A percentile compares a stretch with the other conserved stretches of the same genome.
These are phyloP conservation scores for Delitschia confertaspora DNA, from an alignment of 495 filamentous ascomycete genomes.

Conservation along the genomic window DNA sequence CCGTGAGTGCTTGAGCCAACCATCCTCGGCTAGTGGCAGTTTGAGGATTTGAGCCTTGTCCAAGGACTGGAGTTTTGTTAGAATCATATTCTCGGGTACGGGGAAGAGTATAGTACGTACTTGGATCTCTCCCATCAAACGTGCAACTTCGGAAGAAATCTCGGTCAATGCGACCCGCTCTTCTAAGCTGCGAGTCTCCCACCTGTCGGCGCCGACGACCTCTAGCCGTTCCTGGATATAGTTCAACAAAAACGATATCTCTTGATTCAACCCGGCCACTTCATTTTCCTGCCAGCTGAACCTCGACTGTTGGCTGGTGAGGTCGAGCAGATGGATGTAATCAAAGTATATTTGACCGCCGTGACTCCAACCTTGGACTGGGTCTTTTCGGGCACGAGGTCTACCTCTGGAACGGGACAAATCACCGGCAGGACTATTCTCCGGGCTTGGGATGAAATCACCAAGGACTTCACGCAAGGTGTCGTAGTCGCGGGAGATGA, in stretches of 20 bases:
- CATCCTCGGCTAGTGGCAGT: slow-evolving; percentile 64
- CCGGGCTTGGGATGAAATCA: slow-evolving; percentile 44
- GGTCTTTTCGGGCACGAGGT: slow-evolving; percentile 33
- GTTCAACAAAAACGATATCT: slow-evolving; percentile 50
- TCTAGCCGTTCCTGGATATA: slow-evolving; percentile 56
- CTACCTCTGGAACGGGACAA: slow-evolving; percentile 13
- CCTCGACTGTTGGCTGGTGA: slow-evolving; percentile 28
- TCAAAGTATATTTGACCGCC: slow-evolving; percentile 78
- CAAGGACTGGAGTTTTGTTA: slow-evolving; percentile 25
- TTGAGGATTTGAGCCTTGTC: slow-evolving; percentile 46
- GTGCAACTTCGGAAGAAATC: slow-evolving; percentile 55
- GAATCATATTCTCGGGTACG: slow-evolving; percentile 32
- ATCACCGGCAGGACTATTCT: slow-evolving; percentile 5
- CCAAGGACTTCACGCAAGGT: slow-evolving; percentile 53
- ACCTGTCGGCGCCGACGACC: slow-evolving; percentile 42
- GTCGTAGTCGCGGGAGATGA: slow-evolving; percentile 69
- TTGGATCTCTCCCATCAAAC: slow-evolving; percentile 52
- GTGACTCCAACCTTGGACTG: slow-evolving; percentile 54
- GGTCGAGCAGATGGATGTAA: slow-evolving; percentile 55
- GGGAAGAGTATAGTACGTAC: slow-evolving; percentile 36
- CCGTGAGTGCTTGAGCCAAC: slow-evolving; percentile 55
- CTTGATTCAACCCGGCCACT: slow-evolving; percentile 32
- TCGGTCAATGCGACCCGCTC: slow-evolving; percentile 70
- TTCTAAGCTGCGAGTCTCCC: slow-evolving; percentile 55
- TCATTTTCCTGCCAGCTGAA: slow-evolving; percentile 29